Conservation (phyloP, 2,329 filamentous ascomycete species). For the Pseudogymnoascus sp. region DNA sequence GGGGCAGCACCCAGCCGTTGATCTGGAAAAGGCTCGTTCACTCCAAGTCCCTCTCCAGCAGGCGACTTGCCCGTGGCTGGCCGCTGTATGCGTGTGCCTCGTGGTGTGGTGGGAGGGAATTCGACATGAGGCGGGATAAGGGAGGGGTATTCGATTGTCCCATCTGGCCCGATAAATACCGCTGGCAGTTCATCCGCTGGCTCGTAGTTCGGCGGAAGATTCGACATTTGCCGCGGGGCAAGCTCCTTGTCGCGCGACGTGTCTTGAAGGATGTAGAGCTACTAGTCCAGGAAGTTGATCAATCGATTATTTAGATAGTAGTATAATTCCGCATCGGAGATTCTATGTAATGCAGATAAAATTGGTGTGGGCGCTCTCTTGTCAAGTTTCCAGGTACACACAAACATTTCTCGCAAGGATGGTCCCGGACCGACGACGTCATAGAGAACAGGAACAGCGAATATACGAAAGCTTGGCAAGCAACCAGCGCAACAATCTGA, state of each 20-base stretch:
- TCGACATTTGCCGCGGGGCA: not conserved
- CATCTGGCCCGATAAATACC: not conserved
- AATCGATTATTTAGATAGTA: not conserved
- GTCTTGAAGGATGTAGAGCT: not conserved
- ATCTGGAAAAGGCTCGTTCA: constrained; percentile 1
- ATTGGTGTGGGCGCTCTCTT: not conserved
- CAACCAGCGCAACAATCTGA: not conserved
- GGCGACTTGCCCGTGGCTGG: not conserved
- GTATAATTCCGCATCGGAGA: not conserved
- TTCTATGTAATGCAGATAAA: not conserved
- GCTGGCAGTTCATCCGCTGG: constrained; percentile 3
- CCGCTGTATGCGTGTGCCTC: not conserved
- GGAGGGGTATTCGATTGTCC: constrained; percentile 1
- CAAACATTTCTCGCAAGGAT: not conserved
- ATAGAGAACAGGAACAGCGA: not conserved
- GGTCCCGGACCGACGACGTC: not conserved
- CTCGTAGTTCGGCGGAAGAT: not conserved
- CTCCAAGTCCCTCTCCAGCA: not conserved
- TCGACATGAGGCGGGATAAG: constrained; percentile 5
- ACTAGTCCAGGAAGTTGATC: not conserved
- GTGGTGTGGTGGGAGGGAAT: not conserved
- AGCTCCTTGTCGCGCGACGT: not conserved
- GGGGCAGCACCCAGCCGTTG: not conserved
- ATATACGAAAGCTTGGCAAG: not conserved
- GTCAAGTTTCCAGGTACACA: not conserved